Evolutionary conservation across 345 rosid species (phyloP).

Genomic region (Fremontodendron californicum): DNA sequence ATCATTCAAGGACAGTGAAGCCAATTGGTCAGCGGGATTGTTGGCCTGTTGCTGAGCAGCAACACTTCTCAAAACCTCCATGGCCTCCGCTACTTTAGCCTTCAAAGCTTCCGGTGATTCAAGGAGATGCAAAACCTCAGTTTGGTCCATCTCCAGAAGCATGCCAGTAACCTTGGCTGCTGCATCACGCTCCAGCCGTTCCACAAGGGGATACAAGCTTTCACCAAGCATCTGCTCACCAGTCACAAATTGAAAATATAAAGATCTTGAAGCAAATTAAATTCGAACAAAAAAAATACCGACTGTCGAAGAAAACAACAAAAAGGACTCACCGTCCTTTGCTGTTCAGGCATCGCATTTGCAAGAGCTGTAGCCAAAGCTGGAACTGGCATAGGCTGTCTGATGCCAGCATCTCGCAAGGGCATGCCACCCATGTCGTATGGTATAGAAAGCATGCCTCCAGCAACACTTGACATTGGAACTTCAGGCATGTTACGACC

Average conservation of each 20-base stretch:
- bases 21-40: conserved; percentile 47
- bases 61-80: conserved; percentile 64
- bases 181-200: conserved; percentile 59
- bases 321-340: conserved; percentile 49
- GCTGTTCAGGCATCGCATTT: conserved; percentile 67
- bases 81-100: conserved; percentile 68
- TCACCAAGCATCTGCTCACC: conserved; percentile 65
- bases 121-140: conserved; percentile 71
- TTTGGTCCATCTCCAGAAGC: conserved; percentile 90
- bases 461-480: conserved; percentile 44
- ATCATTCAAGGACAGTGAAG: conserved; percentile 54
- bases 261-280: neutral
- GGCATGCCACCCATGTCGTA: conserved; percentile 56
- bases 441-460: conserved; percentile 55
- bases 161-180: conserved; percentile 80
- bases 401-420: conserved; percentile 41
- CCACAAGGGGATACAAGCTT: conserved; percentile 67
- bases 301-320: neutral
- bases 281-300: neutral
- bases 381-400: conserved; percentile 51
- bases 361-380: conserved; percentile 74
- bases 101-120: conserved; percentile 66
- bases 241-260: neutral
- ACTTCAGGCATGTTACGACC: conserved; percentile 58
- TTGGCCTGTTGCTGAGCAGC: conserved; percentile 46